phyloP scores from a whole-genome alignment of 441 rosid species.

The Adansonia gregorii region DNA sequence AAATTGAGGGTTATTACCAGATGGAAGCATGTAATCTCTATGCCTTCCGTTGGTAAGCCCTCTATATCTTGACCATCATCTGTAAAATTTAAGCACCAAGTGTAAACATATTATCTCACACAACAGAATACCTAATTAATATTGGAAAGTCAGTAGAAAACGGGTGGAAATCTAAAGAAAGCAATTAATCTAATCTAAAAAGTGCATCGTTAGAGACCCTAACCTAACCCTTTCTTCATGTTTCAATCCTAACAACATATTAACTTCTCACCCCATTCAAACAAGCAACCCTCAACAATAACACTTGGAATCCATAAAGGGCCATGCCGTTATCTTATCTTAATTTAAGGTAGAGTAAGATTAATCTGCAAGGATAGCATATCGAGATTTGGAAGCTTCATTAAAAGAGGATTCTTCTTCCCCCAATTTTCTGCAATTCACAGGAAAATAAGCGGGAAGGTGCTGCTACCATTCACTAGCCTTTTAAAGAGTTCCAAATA shows the following conservation, averaged over 20 bases:
- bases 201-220: not conserved
- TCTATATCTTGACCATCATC: slow-evolving; percentile 65
- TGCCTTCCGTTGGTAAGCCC: slow-evolving; percentile 70
- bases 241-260: not conserved
- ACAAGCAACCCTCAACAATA: not conserved
- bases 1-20: slow-evolving; percentile 40
- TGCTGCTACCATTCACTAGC: slow-evolving; percentile 9
- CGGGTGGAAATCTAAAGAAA: not conserved
- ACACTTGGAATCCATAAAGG: slow-evolving; percentile 11
- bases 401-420: not conserved
- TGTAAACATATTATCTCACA: slow-evolving; percentile 6
- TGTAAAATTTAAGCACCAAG: slow-evolving; percentile 38
- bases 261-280: slow-evolving; percentile 7
- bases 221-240: not conserved
- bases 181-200: not conserved
- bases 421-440: slow-evolving; percentile 14
- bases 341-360: slow-evolving; percentile 7
- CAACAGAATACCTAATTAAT: not conserved
- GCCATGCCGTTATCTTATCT: slow-evolving; percentile 11
- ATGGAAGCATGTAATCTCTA: slow-evolving; percentile 71
- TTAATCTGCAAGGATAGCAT: slow-evolving; percentile 4
- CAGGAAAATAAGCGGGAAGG: not conserved
- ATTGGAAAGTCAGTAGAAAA: slow-evolving; percentile 6
- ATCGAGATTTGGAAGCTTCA: slow-evolving; percentile 11
- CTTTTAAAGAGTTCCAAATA: not conserved